Evolutionary conservation across 176 grass and related monocot species (phyloP).

Genomic region (Sorghum bicolor): Sorghum_bicolor_NCBIv3 NC_012872.2:15761501-15762000

Average conservation of each 20-base stretch:
- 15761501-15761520: slow-evolving; percentile 79
- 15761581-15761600: not conserved
- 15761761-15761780: slow-evolving; percentile 8
- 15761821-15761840: slow-evolving; percentile 89
- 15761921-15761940: slow-evolving; percentile 45
- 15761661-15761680: slow-evolving; percentile 64
- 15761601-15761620: not conserved
- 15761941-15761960: not conserved
- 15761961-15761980: not conserved
- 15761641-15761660: slow-evolving; percentile 67
- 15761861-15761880: slow-evolving; percentile 95
- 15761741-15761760: slow-evolving; percentile 78
- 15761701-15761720: slow-evolving; percentile 81
- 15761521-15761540: slow-evolving; percentile 52
- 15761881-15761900: slow-evolving; percentile 95
- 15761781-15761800: not conserved
- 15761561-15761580: not conserved
- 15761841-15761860: slow-evolving; percentile 94
- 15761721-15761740: slow-evolving; percentile 78
- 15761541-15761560: slow-evolving; percentile 52
- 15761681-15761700: slow-evolving; percentile 75
- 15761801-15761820: slow-evolving; percentile 14
- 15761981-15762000: slow-evolving; percentile 51
- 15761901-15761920: slow-evolving; percentile 75
- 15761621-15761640: slow-evolving; percentile 51